Base-by-base conservation (phyloP, 345 rosid species). In the Populus simonii region DNA sequence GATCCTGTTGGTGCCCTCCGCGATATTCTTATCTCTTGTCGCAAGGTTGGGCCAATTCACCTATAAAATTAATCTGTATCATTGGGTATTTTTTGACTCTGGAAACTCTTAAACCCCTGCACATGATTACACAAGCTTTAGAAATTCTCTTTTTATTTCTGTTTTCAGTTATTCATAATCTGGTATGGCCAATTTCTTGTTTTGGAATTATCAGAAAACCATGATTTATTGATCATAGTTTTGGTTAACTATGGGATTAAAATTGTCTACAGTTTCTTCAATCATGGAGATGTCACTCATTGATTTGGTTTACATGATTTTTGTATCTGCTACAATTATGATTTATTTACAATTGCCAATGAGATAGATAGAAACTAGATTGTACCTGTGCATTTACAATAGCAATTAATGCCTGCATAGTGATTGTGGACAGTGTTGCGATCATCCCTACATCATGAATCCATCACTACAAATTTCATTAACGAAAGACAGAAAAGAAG, bases 391-490 rank as follows among this genome's bases (percentile, higher is more conserved):
- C 70, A 9, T 70, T 69, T 16, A 31, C 20, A 41, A 13, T 76
- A n/a, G 36, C 66, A 49, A 38, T 39, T 23, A 25, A 57, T 76
- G 55, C 57, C 0, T 59, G 47, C 51, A 47, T 76, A 82, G 36
- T 80, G 67, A 45, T 75, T 57, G 73, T 83, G 79, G 80, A 78
- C 97, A 96, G 99, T 90, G 92, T 85, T 96, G 98, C 84, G 94
- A 93, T 84, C 96, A 93, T 85, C 98, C 99, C 18, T 92, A 91
- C 84, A 76, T 86, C 79, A 75, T 79, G 86, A 92, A 93, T 87
- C 59, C 82, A 71, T 78, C 81, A 39, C 78, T 87, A 74, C 89
- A 85, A 75, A 59, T 36, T 61, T 73, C 77, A 63, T 83, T 92
- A 69, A 77, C 70, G 36, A 82, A 85, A 76, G 87, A 84, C 74